Percentiles rank a stretch among this genome's conserved stretches.
phyloP scores from a whole-genome alignment of 2,329 filamentous ascomycete genomes.

The Scleromitrula shiraiana region DNA sequence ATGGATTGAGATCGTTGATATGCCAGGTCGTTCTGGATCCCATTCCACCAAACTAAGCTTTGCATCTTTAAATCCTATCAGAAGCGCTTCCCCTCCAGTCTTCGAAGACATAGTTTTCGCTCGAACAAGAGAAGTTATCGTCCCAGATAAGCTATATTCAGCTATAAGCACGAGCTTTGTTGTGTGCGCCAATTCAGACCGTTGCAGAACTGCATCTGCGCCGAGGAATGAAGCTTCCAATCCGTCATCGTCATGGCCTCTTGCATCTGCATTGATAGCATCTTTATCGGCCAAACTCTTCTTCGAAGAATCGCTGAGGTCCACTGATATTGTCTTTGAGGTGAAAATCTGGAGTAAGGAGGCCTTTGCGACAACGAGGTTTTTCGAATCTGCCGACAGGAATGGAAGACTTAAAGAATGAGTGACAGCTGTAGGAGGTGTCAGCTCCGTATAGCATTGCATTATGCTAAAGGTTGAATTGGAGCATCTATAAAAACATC shows the following conservation, averaged over 20 bases:
- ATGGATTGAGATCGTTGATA: slow-evolving; percentile 89
- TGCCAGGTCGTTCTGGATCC: slow-evolving; percentile 71
- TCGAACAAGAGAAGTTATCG: slow-evolving; percentile 72
- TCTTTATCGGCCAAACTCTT: slow-evolving; percentile 35
- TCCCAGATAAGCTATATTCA: slow-evolving; percentile 78
- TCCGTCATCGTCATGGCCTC: slow-evolving; percentile 48
- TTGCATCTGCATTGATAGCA: slow-evolving; percentile 42
- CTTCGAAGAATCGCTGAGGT: slow-evolving; percentile 35
- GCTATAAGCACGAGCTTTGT: slow-evolving; percentile 77
- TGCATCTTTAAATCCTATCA: slow-evolving; percentile 81
- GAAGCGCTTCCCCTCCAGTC: slow-evolving; percentile 73
- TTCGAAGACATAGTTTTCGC: slow-evolving; percentile 66
- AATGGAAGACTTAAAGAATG: slow-evolving; percentile 78
- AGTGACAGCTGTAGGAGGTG: slow-evolving; percentile 88
- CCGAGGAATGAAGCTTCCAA: slow-evolving; percentile 60
- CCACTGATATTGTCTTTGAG: slow-evolving; percentile 57
- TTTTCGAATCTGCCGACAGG: slow-evolving; percentile 64
- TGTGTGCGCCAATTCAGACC: slow-evolving; percentile 55
- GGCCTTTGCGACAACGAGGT: slow-evolving; percentile 85
- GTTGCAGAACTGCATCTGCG: slow-evolving; percentile 51
- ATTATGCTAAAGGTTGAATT: slow-evolving; percentile 40
- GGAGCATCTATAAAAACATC: slow-evolving; percentile 7
- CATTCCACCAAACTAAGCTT: slow-evolving; percentile 91
- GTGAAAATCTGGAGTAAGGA: slow-evolving; percentile 89
- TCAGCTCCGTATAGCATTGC: slow-evolving; percentile 97